phyloP scores from a whole-genome alignment of 2,329 filamentous ascomycete genomes.

The Sphaerostilbella broomeana region DNA sequence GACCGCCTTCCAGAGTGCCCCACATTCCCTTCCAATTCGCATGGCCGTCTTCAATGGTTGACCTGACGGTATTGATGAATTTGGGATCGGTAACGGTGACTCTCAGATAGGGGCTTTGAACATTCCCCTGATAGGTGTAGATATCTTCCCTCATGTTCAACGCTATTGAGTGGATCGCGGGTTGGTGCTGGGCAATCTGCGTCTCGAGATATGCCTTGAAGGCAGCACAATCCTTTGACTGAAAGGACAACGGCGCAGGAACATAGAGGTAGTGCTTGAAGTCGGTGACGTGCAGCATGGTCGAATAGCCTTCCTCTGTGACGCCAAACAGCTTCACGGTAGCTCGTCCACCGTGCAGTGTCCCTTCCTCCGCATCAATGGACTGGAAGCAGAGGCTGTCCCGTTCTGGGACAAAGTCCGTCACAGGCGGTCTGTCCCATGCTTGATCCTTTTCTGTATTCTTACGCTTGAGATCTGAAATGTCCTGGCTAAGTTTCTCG shows the following conservation, averaged over 20 bases:
- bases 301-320: slow-evolving; percentile 75
- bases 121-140: slow-evolving; percentile 89
- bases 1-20: slow-evolving; percentile 60
- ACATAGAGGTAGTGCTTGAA: slow-evolving; percentile 97
- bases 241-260: slow-evolving; percentile 77
- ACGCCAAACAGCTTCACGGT: slow-evolving; percentile 92
- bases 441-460: slow-evolving; percentile 91
- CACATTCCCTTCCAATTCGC: slow-evolving; percentile 91
- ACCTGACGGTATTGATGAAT: slow-evolving; percentile 68
- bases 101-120: slow-evolving; percentile 86
- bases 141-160: slow-evolving; percentile 85
- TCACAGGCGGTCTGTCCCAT: slow-evolving; percentile 63
- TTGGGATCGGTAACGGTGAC: slow-evolving; percentile 89
- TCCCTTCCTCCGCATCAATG: slow-evolving; percentile 91
- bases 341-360: slow-evolving; percentile 64
- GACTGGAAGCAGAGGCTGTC: slow-evolving; percentile 85
- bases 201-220: slow-evolving; percentile 78
- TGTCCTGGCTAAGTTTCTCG: slow-evolving; percentile 93
- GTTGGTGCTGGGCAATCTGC: slow-evolving; percentile 65
- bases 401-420: slow-evolving; percentile 46
- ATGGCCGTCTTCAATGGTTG: slow-evolving; percentile 64
- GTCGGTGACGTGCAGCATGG: slow-evolving; percentile 88
- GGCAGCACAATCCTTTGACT: slow-evolving; percentile 65
- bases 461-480: slow-evolving; percentile 73
- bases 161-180: slow-evolving; percentile 71